Evolutionary conservation across 345 rosid species (phyloP), one percentile per base, ranked within the genome.

Genomic region (Syzygium aromaticum): DNA sequence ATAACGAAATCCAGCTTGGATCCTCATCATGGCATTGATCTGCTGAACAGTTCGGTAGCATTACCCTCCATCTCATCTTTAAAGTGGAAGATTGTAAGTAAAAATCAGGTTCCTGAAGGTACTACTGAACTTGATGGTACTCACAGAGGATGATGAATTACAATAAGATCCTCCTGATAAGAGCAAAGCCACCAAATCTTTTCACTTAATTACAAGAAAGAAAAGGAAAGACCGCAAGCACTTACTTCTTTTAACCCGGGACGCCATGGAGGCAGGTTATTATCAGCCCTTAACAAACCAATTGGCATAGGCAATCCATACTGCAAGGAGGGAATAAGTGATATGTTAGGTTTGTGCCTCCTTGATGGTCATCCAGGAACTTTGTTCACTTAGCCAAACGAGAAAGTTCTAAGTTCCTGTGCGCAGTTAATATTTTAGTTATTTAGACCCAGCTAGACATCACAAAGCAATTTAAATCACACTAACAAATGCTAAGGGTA

Each of bases 221-320:
- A 52, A 73, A 40, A 25, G 88, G 27, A 85, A 87, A 30, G 28
- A 28, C 52, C 23, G 10, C 64, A 33, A 56, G 77, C 77, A 43
- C 85, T 89, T 95, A 95, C 99, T 96, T 96, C 99, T 91, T 92
- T 93, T 54, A 98, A 86, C 78, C 95, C 96, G 33, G 94, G 90
- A 88, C 97, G 98, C 99, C 99, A 95, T 84, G 99, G 98, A 91
- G 99, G 99, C 91, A 95, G 93, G 88, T 95, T 98, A 87, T 98
- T 98, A 91, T 98, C 99, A 49, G 96, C 97, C 90, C 99, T 92
- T 89, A 95, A 90, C 89, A 98, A 93, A 90, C 94, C 96, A 90
- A 96, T 63, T 11, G 98, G 99, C 92, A 77, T 89, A n/a, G 95
- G 96, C 54, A 98, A 88, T 63, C 95, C 98, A 94, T 95, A 98